Evolutionary conservation across 768 basidiomycete species (phyloP).

Genomic region (Gloeostereum incarnatum): DNA sequence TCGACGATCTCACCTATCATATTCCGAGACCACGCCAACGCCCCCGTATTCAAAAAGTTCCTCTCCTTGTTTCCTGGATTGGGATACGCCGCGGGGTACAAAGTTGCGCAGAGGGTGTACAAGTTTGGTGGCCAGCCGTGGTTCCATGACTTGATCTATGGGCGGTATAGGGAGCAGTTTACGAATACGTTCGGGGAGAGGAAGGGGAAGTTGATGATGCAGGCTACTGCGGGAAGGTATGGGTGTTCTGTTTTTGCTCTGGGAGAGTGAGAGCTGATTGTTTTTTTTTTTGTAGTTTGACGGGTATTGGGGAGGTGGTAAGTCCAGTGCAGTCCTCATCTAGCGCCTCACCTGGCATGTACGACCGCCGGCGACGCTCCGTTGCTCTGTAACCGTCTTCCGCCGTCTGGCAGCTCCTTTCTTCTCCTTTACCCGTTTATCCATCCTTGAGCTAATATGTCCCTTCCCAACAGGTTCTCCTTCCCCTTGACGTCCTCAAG

Average conservation of each 20-base stretch:
- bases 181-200: constrained; percentile 85
- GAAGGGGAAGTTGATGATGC: constrained; percentile 93
- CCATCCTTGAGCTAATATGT: too few species aligned
- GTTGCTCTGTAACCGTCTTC: too few species aligned
- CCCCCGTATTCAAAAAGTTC: constrained; percentile 58
- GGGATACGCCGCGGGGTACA: constrained; percentile 98
- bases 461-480: constrained; percentile 50
- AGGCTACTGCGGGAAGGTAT: constrained; percentile 89
- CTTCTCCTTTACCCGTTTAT: neutral
- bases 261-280: too few species aligned
- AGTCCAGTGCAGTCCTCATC: constrained; percentile 14
- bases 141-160: constrained; percentile 87
- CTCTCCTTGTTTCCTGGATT: constrained; percentile 96
- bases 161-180: constrained; percentile 75
- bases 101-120: constrained; percentile 87
- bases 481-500: constrained; percentile 94
- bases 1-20: constrained; percentile 65
- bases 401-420: too few species aligned
- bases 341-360: neutral
- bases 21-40: constrained; percentile 77
- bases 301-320: constrained; percentile 93
- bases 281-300: constrained; percentile 34
- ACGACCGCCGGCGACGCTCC: too few species aligned
- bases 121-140: constrained; percentile 99
- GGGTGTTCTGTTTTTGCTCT: constrained; percentile 11